Evolutionary conservation across 2,329 filamentous ascomycete species (phyloP), one percentile per base, ranked within the genome.

Genomic region (Didymella glomerata): DNA sequence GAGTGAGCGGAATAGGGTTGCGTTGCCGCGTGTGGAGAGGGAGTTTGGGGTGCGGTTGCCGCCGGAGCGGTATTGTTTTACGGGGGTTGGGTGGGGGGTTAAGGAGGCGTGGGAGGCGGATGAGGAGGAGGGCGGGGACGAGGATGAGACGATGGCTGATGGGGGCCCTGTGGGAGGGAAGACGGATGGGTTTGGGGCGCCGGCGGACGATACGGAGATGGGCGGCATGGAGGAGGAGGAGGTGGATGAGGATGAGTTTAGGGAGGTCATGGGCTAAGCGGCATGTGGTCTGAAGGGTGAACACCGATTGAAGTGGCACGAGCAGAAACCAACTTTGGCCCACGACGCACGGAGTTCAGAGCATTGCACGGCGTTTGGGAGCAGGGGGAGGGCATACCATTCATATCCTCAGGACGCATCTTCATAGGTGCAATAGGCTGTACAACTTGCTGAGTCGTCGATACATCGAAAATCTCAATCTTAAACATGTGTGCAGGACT

Each of bases 51-150:
- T 88, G 58, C 78, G 85, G 57, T 70, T 89, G 68, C 87, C 87
- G 61, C 84, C 84, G 14, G 87, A 89, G 80, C 78, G 85, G 72
- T 88, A 87, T 67, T 77, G 74, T 41, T 76, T 76, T 47, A 76
- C 73, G 4, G 74, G 75, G 0, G 69, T 72, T 14, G 73, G 74
- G 40, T 76, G 73, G 74, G 69, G 65, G 2, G 60, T 75, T 0
- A 68, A 66, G 47, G 72, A 73, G 34, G 59, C 85, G 77, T 93
- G 90, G 71, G 83, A 88, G 49, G 92, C 85, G 27, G 92, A 84
- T 54, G 86, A 84, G 25, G 92, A 83, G 54, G 86, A 84, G 20
- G 88, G 13, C 18, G 18, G 13, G 3, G 38, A 91, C 88, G 41
- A 44, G 41, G 40, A 62, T 88, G 90, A 76, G 14, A 60, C 52